These are phyloP conservation scores for Amanita polypyramis DNA, from an alignment of 768 basidiomycete genomes.

Conservation along the genomic window DNA sequence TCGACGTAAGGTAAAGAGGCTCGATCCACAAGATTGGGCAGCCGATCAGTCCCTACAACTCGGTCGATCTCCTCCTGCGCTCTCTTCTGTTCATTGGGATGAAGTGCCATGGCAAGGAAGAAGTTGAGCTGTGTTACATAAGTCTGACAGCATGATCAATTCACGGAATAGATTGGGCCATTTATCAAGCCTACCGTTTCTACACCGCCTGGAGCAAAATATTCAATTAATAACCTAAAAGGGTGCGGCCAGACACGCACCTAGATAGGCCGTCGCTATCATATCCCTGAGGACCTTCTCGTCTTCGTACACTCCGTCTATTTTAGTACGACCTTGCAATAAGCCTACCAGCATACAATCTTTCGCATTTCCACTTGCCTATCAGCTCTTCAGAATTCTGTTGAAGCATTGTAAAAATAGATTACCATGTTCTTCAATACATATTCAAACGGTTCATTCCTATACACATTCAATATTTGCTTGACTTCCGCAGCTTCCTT, in stretches of 20 bases:
- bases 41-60: constrained; percentile 8
- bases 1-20: constrained; percentile 6
- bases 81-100: constrained; percentile 7
- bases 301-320: neutral
- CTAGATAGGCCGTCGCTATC: neutral
- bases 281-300: neutral
- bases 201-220: neutral
- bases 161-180: too few species aligned
- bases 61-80: constrained; percentile 10
- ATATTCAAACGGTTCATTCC: constrained; percentile 1
- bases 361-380: neutral
- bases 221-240: too few species aligned
- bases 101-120: constrained; percentile 7
- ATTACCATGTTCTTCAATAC: neutral
- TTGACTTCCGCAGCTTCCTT: neutral
- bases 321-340: neutral
- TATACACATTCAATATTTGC: neutral
- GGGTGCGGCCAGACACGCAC: neutral
- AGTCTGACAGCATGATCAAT: neutral
- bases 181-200: neutral
- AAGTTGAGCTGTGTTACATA: neutral
- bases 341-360: neutral
- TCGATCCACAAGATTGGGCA: constrained; percentile 7
- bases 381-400: neutral
- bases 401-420: neutral